Percentiles rank a stretch among this genome's conserved stretches.
These are phyloP conservation scores for Noccaea bulbosa DNA, from an alignment of 345 rosid species.

Conservation along the genomic window DNA sequence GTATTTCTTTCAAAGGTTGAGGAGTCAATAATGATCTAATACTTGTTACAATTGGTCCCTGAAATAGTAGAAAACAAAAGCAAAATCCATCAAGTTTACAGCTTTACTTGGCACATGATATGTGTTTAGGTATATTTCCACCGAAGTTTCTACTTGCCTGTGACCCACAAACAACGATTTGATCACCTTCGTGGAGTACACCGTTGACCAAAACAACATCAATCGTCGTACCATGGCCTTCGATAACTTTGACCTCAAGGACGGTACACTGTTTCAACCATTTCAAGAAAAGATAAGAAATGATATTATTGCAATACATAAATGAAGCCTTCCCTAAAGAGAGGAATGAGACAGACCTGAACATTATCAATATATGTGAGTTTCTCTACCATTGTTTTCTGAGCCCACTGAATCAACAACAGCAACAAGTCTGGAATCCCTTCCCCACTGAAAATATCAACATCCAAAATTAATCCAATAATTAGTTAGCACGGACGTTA, in stretches of 20 bases:
- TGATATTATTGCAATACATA: conserved; percentile 3
- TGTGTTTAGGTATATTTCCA: not conserved
- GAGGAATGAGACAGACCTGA: conserved; percentile 51
- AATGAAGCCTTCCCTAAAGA: not conserved
- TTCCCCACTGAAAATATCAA: conserved; percentile 66
- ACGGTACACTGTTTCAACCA: conserved; percentile 76
- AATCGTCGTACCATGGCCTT: conserved; percentile 91
- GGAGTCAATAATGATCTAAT: conserved; percentile 90
- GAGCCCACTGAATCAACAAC: conserved; percentile 81
- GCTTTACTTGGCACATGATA: not conserved
- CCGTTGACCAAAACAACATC: conserved; percentile 92
- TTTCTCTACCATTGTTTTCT: conserved; percentile 91
- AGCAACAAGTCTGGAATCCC: conserved; percentile 85
- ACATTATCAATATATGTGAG: conserved; percentile 75
- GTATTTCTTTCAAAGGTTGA: conserved; percentile 92
- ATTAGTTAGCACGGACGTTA: not conserved
- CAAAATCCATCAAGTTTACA: conserved; percentile 4
- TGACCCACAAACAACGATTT: conserved; percentile 87
- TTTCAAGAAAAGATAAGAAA: conserved; percentile 39
- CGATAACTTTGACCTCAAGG: conserved; percentile 89
- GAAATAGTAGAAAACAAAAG: conserved; percentile 32
- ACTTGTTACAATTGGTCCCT: conserved; percentile 84
- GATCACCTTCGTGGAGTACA: conserved; percentile 87
- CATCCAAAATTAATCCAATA: conserved; percentile 30
- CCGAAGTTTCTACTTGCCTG: conserved; percentile 58